Conservation (phyloP, 2,329 filamentous ascomycete species). For the Penicillium sp. region DNA sequence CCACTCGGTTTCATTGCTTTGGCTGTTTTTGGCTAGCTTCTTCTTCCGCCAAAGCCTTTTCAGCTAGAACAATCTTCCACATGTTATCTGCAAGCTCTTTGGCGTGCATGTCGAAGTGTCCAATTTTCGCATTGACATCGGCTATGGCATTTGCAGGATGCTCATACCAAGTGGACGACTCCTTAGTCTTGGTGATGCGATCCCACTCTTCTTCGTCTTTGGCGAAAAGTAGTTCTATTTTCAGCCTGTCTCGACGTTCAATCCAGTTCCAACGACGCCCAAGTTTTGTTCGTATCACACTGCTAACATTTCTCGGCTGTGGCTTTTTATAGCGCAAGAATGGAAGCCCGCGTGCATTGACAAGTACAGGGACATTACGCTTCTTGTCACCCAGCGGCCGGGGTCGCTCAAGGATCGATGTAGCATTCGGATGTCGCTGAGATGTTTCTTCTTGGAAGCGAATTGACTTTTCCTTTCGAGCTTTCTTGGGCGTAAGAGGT, state of each 20-base stretch:
- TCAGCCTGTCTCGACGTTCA: slow-evolving; percentile 32
- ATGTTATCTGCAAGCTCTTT: slow-evolving; percentile 32
- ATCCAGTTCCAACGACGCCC: slow-evolving; percentile 36
- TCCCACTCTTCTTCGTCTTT: slow-evolving; percentile 46
- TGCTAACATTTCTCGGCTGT: slow-evolving; percentile 40
- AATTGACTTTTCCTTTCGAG: slow-evolving; percentile 26
- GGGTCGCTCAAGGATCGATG: slow-evolving; percentile 38
- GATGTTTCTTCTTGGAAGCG: slow-evolving; percentile 30
- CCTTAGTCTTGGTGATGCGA: slow-evolving; percentile 25
- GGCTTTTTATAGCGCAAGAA: slow-evolving; percentile 47
- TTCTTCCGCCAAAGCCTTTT: slow-evolving; percentile 37
- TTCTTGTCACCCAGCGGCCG: slow-evolving; percentile 33
- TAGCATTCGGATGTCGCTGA: slow-evolving; percentile 33
- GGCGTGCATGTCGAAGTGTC: slow-evolving; percentile 28
- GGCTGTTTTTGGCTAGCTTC: background rate
- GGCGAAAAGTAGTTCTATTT: slow-evolving; percentile 32
- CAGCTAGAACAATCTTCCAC: slow-evolving; percentile 43
- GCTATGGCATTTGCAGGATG: slow-evolving; percentile 18
- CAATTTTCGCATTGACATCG: slow-evolving; percentile 26
- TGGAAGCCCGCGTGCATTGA: slow-evolving; percentile 43
- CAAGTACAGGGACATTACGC: slow-evolving; percentile 41
- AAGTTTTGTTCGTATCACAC: slow-evolving; percentile 37
- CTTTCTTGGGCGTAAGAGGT: slow-evolving; percentile 21
- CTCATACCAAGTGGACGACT: slow-evolving; percentile 26
- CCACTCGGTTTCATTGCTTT: background rate